Conservation (phyloP, 257 asterid species). For the Oldenlandia corymbosa region DNA sequence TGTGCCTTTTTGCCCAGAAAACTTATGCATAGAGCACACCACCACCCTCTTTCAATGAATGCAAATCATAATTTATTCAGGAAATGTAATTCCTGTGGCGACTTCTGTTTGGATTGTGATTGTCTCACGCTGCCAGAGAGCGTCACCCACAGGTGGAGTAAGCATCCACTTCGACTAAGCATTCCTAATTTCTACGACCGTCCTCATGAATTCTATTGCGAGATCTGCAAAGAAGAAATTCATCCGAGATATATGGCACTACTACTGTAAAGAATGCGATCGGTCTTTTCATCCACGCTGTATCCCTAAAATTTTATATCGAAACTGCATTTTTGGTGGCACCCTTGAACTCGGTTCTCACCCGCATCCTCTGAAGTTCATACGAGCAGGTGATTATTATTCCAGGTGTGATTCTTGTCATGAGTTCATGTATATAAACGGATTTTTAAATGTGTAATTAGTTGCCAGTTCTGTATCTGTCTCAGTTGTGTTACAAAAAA, state of each 20-base stretch:
- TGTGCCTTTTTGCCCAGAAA: not conserved
- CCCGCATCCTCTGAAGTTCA: too few relatives aligned
- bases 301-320: not conserved
- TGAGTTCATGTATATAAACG: not conserved
- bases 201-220: conserved; percentile 10
- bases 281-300: not conserved
- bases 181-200: not conserved
- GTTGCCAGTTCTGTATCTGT: too few relatives aligned
- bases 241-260: not conserved
- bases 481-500: too few relatives aligned
- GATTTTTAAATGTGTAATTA: not conserved
- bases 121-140: conserved; percentile 4
- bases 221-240: too few relatives aligned
- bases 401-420: not conserved
- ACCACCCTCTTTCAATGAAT: not conserved
- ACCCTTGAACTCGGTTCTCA: too few relatives aligned
- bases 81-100: too few relatives aligned
- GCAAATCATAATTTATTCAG: too few relatives aligned
- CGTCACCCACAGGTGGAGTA: conserved; percentile 7
- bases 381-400: too few relatives aligned
- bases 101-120: not conserved
- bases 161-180: not conserved
- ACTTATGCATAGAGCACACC: not conserved
- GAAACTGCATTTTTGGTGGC: too few relatives aligned
- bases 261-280: conserved; percentile 3